Evolutionary conservation across 805 yeast species (phyloP).

Genomic region (Sugiyamaella boreocaroliniensis): DNA sequence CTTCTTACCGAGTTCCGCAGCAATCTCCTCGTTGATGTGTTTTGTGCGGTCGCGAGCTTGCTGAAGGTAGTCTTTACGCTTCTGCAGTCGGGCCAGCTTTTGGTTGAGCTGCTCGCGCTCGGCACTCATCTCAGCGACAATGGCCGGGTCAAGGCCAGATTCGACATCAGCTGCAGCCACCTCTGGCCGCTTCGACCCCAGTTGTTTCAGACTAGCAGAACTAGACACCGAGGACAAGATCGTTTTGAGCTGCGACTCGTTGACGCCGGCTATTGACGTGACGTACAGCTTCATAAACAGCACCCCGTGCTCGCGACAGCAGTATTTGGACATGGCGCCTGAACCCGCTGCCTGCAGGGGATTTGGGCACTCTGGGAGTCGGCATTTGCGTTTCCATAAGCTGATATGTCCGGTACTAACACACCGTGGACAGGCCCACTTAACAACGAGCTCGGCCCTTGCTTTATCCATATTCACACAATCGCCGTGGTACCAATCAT

Average conservation of each 20-base stretch:
- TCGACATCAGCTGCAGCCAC: background rate
- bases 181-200: slow-evolving; percentile 10
- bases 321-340: slow-evolving; percentile 51
- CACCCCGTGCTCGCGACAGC: slow-evolving; percentile 65
- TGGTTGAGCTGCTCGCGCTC: slow-evolving; percentile 1
- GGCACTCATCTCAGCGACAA: background rate
- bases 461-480: slow-evolving; percentile 57
- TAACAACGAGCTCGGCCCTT: slow-evolving; percentile 50
- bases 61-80: slow-evolving; percentile 10
- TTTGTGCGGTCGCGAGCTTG: slow-evolving; percentile 21
- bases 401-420: slow-evolving; percentile 30
- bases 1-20: slow-evolving; percentile 18
- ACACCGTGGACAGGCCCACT: slow-evolving; percentile 71
- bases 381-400: slow-evolving; percentile 71
- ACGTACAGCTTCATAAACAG: slow-evolving; percentile 26
- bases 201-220: slow-evolving; percentile 6
- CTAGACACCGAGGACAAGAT: slow-evolving; percentile 4
- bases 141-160: background rate
- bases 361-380: slow-evolving; percentile 48
- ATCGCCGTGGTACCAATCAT: slow-evolving; percentile 86
- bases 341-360: slow-evolving; percentile 36
- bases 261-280: slow-evolving; percentile 10
- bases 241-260: slow-evolving; percentile 11
- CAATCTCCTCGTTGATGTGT: slow-evolving; percentile 19
- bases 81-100: slow-evolving; percentile 8